These are phyloP conservation scores for Galeopsis tetrahit DNA, from an alignment of 257 asterid genomes.

Conservation along the genomic window DNA sequence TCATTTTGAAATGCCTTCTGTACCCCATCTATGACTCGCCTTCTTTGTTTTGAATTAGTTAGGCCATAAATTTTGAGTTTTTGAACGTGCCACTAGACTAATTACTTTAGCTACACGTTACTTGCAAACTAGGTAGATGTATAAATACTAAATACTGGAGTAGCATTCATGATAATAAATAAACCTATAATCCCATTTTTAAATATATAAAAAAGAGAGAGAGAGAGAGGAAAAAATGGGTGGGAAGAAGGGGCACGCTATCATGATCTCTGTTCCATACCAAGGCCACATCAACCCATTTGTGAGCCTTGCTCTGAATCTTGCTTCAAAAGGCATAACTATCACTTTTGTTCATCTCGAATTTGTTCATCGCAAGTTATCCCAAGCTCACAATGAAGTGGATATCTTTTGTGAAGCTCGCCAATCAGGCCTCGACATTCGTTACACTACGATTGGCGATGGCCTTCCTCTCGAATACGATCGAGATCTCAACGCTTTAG, in stretches of 20 bases:
- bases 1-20: too few species aligned
- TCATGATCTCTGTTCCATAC: constrained; percentile 42
- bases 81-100: too few species aligned
- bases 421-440: constrained; percentile 4
- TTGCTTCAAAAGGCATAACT: constrained; percentile 44
- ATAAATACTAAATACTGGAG: too few species aligned
- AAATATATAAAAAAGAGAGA: too few species aligned
- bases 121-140: too few species aligned
- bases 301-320: constrained; percentile 32
- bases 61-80: too few species aligned
- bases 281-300: constrained; percentile 48
- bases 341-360: constrained; percentile 28
- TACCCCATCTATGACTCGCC: too few species aligned
- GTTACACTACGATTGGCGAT: not conserved
- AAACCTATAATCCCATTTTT: too few species aligned
- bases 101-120: too few species aligned
- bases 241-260: constrained; percentile 20
- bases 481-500: not conserved
- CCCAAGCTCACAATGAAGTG: not conserved
- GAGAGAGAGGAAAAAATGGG: not conserved
- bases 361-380: not conserved
- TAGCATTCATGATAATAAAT: too few species aligned
- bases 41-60: too few species aligned
- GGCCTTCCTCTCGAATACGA: not conserved
- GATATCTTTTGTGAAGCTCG: not conserved